Percentiles rank a stretch among this genome's conserved stretches.
Evolutionary conservation across 2,329 filamentous ascomycete species (phyloP).

Genomic region (Epichloe coenophiala): DNA sequence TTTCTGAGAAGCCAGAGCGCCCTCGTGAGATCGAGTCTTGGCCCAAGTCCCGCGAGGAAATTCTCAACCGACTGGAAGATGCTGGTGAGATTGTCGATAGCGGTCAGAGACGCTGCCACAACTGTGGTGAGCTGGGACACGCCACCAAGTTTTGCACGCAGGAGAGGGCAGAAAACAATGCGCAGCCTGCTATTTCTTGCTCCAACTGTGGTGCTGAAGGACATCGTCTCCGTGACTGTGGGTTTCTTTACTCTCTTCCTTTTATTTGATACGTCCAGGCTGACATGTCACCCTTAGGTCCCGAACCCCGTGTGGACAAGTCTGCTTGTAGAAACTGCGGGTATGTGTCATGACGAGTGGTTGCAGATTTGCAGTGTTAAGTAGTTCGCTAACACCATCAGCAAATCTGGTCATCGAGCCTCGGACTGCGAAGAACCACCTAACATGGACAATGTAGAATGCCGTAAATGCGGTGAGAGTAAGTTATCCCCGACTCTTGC

Average conservation of each 20-base stretch:
- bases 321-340: conserved; percentile 59
- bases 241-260: conserved; percentile 8
- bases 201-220: conserved; percentile 50
- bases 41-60: conserved; percentile 45
- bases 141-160: conserved; percentile 44
- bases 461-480: conserved; percentile 51
- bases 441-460: conserved; percentile 49
- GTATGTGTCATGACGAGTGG: conserved; percentile 16
- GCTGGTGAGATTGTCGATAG: conserved; percentile 51
- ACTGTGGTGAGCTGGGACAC: conserved; percentile 54
- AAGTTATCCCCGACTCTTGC: conserved; percentile 13
- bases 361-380: background rate
- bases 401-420: conserved; percentile 36
- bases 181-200: conserved; percentile 40
- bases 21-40: conserved; percentile 46
- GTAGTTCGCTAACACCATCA: conserved; percentile 9
- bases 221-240: conserved; percentile 58
- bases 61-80: conserved; percentile 48
- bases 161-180: conserved; percentile 36
- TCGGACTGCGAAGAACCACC: conserved; percentile 45
- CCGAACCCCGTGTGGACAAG: conserved; percentile 46
- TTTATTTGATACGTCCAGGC: background rate
- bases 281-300: conserved; percentile 26
- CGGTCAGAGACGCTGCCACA: conserved; percentile 45
- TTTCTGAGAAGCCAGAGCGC: conserved; percentile 41